phyloP scores from a whole-genome alignment of 2,329 filamentous ascomycete genomes.

The Cladosporium halotolerans region DNA sequence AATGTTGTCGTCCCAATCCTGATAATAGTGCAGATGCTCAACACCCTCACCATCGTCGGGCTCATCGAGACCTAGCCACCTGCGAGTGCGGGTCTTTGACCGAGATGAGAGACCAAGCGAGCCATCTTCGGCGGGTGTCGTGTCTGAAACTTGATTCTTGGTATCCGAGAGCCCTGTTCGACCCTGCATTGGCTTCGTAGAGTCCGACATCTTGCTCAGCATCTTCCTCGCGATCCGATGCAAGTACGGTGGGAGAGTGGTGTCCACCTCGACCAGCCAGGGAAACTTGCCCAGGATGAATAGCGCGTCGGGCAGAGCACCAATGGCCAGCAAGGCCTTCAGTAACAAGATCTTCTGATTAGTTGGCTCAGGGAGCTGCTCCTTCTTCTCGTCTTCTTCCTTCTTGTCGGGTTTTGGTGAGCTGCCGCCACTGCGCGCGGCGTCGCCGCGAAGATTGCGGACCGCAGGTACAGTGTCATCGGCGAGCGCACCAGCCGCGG shows the following conservation, averaged over 20 bases:
- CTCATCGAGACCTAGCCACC: conserved; percentile 80
- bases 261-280: conserved; percentile 81
- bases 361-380: conserved; percentile 61
- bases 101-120: conserved; percentile 50
- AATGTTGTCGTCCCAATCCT: conserved; percentile 91
- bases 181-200: conserved; percentile 42
- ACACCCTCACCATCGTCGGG: conserved; percentile 65
- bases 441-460: conserved; percentile 40
- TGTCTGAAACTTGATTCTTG: conserved; percentile 53
- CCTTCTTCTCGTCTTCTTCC: conserved; percentile 42
- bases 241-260: conserved; percentile 72
- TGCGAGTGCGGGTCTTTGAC: conserved; percentile 42
- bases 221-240: conserved; percentile 81
- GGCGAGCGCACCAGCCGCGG: conserved; percentile 76
- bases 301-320: conserved; percentile 84
- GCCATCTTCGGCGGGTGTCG: conserved; percentile 63
- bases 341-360: conserved; percentile 87
- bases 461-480: conserved; percentile 63
- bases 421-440: conserved; percentile 36
- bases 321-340: conserved; percentile 79
- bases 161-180: conserved; percentile 38
- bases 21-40: conserved; percentile 90
- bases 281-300: conserved; percentile 89
- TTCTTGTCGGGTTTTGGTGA: conserved; percentile 37
- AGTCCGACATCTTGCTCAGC: conserved; percentile 65